Conservation (phyloP, 768 basidiomycete species). For the Harrya chromipes region DNA sequence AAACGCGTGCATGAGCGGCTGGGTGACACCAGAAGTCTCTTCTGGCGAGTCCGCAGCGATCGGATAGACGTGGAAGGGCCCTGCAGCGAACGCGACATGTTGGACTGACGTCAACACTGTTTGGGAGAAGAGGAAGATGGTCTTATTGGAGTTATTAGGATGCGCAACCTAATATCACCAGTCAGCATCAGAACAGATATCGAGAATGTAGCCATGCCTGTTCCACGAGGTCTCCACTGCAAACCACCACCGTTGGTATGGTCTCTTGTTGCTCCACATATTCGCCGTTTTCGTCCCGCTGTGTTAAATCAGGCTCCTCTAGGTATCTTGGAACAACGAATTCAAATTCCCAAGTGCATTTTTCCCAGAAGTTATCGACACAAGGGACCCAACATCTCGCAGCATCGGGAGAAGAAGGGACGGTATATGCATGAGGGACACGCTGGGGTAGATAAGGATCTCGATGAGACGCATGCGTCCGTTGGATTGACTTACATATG, state of each 20-base stretch:
- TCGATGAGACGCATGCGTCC: neutral
- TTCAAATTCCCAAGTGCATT: conserved; percentile 98
- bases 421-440: conserved; percentile 90
- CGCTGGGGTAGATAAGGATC: conserved; percentile 48
- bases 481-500: conserved; percentile 59
- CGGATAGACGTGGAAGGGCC: conserved; percentile 81
- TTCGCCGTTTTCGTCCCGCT: conserved; percentile 41
- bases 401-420: conserved; percentile 80
- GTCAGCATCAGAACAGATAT: conserved; percentile 5
- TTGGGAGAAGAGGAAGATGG: conserved; percentile 91
- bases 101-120: conserved; percentile 88
- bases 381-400: conserved; percentile 99
- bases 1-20: conserved; percentile 84
- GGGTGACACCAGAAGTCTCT: conserved; percentile 59
- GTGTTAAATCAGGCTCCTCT: conserved; percentile 46
- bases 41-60: conserved; percentile 64
- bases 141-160: conserved; percentile 90
- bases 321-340: conserved; percentile 87
- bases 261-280: conserved; percentile 52
- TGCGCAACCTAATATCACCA: conserved; percentile 68
- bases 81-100: conserved; percentile 93
- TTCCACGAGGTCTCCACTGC: conserved; percentile 93
- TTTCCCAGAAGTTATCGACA: conserved; percentile 90
- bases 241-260: conserved; percentile 81
- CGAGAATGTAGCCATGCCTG: conserved; percentile 54